Conservation (phyloP, 495 filamentous ascomycete genomes). For the Xeromyces bisporus region DNA sequence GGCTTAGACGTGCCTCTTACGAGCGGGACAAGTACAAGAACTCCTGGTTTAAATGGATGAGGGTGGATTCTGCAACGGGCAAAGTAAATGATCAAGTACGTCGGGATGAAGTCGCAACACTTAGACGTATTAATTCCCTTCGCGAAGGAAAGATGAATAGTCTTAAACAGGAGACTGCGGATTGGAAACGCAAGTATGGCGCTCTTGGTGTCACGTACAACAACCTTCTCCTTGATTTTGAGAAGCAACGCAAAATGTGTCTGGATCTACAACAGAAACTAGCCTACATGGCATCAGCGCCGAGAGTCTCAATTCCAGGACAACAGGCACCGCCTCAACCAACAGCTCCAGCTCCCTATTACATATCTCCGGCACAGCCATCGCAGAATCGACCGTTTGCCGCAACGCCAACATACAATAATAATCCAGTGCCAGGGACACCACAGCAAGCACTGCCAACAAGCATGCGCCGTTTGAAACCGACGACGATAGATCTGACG, state of each 20-base stretch:
- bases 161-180: constrained; percentile 8
- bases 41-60: constrained; percentile 5
- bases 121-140: constrained; percentile 8
- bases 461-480: not conserved
- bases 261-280: too few species aligned
- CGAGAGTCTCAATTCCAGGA: too few species aligned
- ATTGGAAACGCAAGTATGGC: constrained; percentile 10
- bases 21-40: constrained; percentile 12
- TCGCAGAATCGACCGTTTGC: too few species aligned
- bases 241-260: constrained; percentile 6
- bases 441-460: too few species aligned
- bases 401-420: too few species aligned
- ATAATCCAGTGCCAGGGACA: too few species aligned
- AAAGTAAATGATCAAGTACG: constrained; percentile 11
- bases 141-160: constrained; percentile 8
- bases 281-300: too few species aligned
- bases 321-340: too few species aligned
- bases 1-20: constrained; percentile 6
- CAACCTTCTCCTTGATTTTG: constrained; percentile 12
- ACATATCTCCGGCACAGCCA: too few species aligned
- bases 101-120: constrained; percentile 10
- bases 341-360: too few species aligned
- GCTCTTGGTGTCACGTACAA: constrained; percentile 7
- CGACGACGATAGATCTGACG: constrained; percentile 13
- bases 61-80: constrained; percentile 7